Percentiles rank a stretch among this genome's conserved stretches.
Conservation (phyloP, 2,329 filamentous ascomycete species). For the Hypomyces perniciosus region DNA sequence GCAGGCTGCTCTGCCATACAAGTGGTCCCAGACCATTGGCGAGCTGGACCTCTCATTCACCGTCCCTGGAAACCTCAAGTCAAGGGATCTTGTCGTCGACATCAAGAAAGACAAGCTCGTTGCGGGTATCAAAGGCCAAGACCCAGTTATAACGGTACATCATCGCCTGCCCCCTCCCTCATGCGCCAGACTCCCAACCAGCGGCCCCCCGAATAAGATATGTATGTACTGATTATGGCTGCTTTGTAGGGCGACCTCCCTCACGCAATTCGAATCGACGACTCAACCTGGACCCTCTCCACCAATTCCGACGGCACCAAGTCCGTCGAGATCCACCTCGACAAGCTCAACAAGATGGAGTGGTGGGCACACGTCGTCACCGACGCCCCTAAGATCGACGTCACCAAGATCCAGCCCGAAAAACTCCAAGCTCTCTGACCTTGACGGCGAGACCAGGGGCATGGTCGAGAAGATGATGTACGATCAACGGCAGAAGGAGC, state of each 20-base stretch:
- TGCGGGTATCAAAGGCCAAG: slow-evolving; percentile 82
- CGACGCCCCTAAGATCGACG: slow-evolving; percentile 83
- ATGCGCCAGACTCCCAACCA: not conserved
- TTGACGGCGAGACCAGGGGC: slow-evolving; percentile 87
- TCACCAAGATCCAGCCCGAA: slow-evolving; percentile 90
- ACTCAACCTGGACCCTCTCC: slow-evolving; percentile 90
- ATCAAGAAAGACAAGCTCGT: slow-evolving; percentile 73
- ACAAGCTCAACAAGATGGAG: slow-evolving; percentile 95
- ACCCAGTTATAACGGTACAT: slow-evolving; percentile 72
- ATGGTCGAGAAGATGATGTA: slow-evolving; percentile 99
- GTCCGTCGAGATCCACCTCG: slow-evolving; percentile 74
- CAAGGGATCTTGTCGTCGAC: slow-evolving; percentile 73
- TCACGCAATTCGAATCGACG: slow-evolving; percentile 71
- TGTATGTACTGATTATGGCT: not conserved
- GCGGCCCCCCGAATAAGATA: too few relatives aligned
- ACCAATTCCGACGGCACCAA: slow-evolving; percentile 62
- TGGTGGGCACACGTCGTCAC: slow-evolving; percentile 97
- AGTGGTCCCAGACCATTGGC: slow-evolving; percentile 89
- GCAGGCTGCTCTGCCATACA: slow-evolving; percentile 89
- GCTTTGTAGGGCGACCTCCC: slow-evolving; percentile 69
- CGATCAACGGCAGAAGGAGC: slow-evolving; percentile 95
- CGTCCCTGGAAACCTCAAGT: slow-evolving; percentile 79
- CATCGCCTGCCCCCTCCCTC: not conserved
- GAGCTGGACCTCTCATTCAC: slow-evolving; percentile 76
- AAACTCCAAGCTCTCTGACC: slow-evolving; percentile 81